Evolutionary conservation across 108 stramenopile genomes (phyloP).

Genomic region (Aureococcus anophagefferens): DNA sequence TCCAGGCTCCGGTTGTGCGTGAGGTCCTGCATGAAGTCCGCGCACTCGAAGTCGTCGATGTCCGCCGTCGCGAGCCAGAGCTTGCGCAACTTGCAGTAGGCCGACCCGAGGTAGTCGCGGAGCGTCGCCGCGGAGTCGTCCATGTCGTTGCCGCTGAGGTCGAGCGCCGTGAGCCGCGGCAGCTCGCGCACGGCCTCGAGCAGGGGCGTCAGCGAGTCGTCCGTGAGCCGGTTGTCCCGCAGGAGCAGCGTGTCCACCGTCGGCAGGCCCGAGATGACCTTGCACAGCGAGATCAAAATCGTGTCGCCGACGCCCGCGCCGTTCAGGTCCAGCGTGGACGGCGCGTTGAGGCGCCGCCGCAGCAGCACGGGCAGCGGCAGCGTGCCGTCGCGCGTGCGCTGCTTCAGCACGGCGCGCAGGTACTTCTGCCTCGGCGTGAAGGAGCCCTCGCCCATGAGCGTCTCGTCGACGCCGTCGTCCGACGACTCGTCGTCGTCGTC

Average conservation of each 20-base stretch:
- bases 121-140: slow-evolving; percentile 11
- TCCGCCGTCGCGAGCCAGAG: slow-evolving; percentile 10
- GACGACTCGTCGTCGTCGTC: too few relatives aligned
- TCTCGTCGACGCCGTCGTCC: too few relatives aligned
- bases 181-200: slow-evolving; percentile 2
- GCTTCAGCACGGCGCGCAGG: too few relatives aligned
- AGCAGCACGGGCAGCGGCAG: too few relatives aligned
- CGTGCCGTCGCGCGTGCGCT: too few relatives aligned
- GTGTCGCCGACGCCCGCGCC: slow-evolving; percentile 9
- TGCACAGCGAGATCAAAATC: background rate
- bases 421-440: too few relatives aligned
- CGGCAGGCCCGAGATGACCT: background rate
- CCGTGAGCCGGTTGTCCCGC: slow-evolving; percentile 22
- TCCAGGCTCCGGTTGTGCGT: background rate
- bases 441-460: too few relatives aligned
- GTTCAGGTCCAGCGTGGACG: background rate
- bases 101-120: background rate
- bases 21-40: slow-evolving; percentile 10
- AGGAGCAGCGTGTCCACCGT: slow-evolving; percentile 2
- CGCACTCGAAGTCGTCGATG: slow-evolving; percentile 28
- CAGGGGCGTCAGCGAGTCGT: slow-evolving; percentile 12
- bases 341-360: too few relatives aligned
- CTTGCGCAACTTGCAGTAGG: background rate
- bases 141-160: slow-evolving; percentile 18
- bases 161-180: slow-evolving; percentile 6